Percentiles rank a stretch among this genome's conserved stretches.
These are phyloP conservation scores for Platanthera zijinensis DNA, from an alignment of 106 monocot genomes.

Conservation along the genomic window DNA sequence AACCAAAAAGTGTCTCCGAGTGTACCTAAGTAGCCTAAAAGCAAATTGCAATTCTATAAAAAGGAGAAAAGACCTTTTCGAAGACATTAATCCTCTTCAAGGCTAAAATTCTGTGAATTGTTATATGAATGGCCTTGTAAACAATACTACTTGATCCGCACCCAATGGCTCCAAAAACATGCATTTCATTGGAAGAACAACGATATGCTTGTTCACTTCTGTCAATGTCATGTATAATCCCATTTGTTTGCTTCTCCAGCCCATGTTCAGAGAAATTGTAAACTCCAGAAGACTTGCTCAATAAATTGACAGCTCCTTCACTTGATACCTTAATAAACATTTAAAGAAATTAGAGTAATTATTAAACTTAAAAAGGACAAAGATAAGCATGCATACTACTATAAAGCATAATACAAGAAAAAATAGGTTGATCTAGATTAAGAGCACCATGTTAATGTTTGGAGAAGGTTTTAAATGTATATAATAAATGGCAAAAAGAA, in stretches of 20 bases:
- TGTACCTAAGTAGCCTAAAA: background rate
- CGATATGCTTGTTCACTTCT: constrained; percentile 63
- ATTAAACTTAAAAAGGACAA: background rate
- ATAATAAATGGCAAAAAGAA: background rate
- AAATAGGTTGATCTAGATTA: background rate
- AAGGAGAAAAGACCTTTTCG: constrained; percentile 58
- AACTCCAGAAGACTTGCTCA: constrained; percentile 81
- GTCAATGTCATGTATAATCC: constrained; percentile 40
- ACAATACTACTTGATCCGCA: constrained; percentile 92
- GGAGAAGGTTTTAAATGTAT: background rate
- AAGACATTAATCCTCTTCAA: constrained; percentile 88
- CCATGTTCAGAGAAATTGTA: constrained; percentile 93
- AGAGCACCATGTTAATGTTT: background rate
- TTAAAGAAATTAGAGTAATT: background rate
- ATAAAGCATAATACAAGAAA: background rate
- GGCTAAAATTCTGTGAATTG: constrained; percentile 77
- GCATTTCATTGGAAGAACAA: constrained; percentile 93
- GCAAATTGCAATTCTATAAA: background rate
- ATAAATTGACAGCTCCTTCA: constrained; percentile 81
- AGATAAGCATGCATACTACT: background rate
- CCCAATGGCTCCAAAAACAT: constrained; percentile 91
- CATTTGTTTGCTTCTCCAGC: constrained; percentile 60
- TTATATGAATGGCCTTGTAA: constrained; percentile 81
- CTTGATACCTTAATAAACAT: constrained; percentile 58
- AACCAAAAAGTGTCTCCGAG: background rate